Evolutionary conservation across 805 yeast species (phyloP), one percentile per base, ranked within the genome.

Genomic region (Candida nemodendra): DNA sequence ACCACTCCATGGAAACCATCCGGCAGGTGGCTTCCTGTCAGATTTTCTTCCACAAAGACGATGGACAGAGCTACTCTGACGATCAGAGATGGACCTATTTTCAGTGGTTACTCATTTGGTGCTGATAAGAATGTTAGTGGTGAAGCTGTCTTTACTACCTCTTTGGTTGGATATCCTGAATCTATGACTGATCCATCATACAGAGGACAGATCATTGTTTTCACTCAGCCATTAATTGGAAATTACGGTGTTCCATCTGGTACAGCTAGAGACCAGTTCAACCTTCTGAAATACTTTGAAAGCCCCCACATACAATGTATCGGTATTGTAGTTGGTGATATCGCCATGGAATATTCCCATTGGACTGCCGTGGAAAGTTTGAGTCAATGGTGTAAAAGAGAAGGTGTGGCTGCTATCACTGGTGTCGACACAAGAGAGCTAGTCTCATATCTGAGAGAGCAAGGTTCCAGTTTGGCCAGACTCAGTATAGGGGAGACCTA

Each of bases 121-220:
- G 96, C 98, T 29, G 80, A 88, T 63, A 84, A 83, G 50, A 87
- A 90, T 47, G 79, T 88, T 45, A 81, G 95, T 42, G 99, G 99
- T 47, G 99, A 93, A 66, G 95, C 96, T 21, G 99, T 95, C 30
- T 93, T 93, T 71, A 88, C 97, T 32, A 95, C 99, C 23, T 93
- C 97, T 6, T 74, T 95, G 64, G 99, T 93, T 9, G 99, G 99
- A 14, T 93, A 93, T 66, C 98, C 99, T 13, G 99, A 93, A 65
- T 86, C 96, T 7, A 89, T 93, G 95, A 93, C 99, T 16, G 99
- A 93, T 65, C 99, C 99, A 26, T 89, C 97, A 5, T 93, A 93
- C 65, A 82, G 81, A 54, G 99, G 99, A 35, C 99, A 93, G 71
- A 93, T 93, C 52, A 78, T 93, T 50, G 95, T 93, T 44, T 87